phyloP scores from a whole-genome alignment of 2,329 filamentous ascomycete genomes.

The Trichoderma arundinaceum region DNA sequence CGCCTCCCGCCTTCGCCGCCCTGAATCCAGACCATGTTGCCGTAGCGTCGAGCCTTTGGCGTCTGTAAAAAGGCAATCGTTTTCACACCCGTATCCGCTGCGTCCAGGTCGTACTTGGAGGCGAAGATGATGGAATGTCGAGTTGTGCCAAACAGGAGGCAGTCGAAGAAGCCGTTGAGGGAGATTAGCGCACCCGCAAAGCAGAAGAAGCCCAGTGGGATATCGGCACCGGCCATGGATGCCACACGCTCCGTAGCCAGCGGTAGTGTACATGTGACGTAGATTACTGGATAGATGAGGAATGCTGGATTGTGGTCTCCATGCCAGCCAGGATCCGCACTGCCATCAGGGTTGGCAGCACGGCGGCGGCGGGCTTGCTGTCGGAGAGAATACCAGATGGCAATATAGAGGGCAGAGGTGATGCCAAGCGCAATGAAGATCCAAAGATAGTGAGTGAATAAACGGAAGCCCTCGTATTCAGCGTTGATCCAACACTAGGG shows the following conservation, averaged over 20 bases:
- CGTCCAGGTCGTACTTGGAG: slow-evolving; percentile 44
- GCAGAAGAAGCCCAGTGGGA: slow-evolving; percentile 62
- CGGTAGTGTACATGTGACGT: slow-evolving; percentile 71
- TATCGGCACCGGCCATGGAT: slow-evolving; percentile 60
- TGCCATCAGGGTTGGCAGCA: slow-evolving; percentile 29
- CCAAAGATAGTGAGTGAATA: slow-evolving; percentile 69
- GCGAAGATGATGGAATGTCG: slow-evolving; percentile 59
- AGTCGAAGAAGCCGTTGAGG: slow-evolving; percentile 61
- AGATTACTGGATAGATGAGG: slow-evolving; percentile 71
- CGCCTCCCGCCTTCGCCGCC: slow-evolving; percentile 36
- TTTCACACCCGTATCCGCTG: slow-evolving; percentile 54
- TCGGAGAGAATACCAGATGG: slow-evolving; percentile 50
- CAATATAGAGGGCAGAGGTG: slow-evolving; percentile 49
- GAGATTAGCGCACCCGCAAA: slow-evolving; percentile 65
- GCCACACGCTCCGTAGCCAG: slow-evolving; percentile 68
- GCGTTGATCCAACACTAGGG: slow-evolving; percentile 67
- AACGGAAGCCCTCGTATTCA: slow-evolving; percentile 58
- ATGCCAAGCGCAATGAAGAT: slow-evolving; percentile 55
- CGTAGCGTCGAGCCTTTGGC: slow-evolving; percentile 45
- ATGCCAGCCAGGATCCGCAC: slow-evolving; percentile 32
- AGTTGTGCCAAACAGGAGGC: slow-evolving; percentile 59
- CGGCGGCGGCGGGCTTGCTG: slow-evolving; percentile 35
- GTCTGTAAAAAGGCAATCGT: slow-evolving; percentile 59
- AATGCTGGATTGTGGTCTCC: slow-evolving; percentile 57
- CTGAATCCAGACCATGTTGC: slow-evolving; percentile 51